Evolutionary conservation across 345 rosid species (phyloP), one percentile per base, ranked within the genome.

Genomic region (Eutrema yunnanense): DNA sequence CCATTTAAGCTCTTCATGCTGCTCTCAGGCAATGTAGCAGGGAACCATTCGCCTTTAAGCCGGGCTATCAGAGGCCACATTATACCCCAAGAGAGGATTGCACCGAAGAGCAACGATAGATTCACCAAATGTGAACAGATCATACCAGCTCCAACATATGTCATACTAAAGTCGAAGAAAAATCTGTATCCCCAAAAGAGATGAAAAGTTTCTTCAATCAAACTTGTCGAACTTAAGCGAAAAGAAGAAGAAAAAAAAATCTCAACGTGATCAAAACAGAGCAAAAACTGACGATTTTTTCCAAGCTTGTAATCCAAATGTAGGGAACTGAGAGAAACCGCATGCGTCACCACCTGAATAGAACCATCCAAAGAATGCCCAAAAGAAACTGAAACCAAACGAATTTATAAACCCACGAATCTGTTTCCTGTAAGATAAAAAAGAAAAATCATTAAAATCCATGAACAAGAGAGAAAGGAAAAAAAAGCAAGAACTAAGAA

Each of bases 131-230:
- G 96, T n/a, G 97, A 88, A 73, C 99, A 95, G 32, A 93, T 93
- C 98, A 93, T 93, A 59, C 98, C 98, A 12, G 96, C 98, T 63
- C 98, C 96, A 11, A 93, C 60, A 60, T 93, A 93, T 64, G 97
- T 90, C 93, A 80, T 81, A 69, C 94, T 88, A 75, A 90, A 90
- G 77, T 90, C 94, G 36, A 90, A 93, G 89, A 84, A 93, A 73
- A 93, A 93, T 73, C 98, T 92, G 92, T 81, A 64, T 75, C 73
- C 63, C 49, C 33, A 42, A 72, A 73, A 58, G 16, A 69, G 22
- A 54, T 1, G 30, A 41, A 54, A 69, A 12, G 8, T 42, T 59
- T 62, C 65, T 43, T 33, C 22, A 62, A 62, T 80, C 29, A 67
- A 62, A 27, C 32, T 47, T 58, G 3, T 37, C 10, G 26, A 42